Base-by-base conservation (phyloP, 805 yeast species). In the Myxozyma geophila region DNA sequence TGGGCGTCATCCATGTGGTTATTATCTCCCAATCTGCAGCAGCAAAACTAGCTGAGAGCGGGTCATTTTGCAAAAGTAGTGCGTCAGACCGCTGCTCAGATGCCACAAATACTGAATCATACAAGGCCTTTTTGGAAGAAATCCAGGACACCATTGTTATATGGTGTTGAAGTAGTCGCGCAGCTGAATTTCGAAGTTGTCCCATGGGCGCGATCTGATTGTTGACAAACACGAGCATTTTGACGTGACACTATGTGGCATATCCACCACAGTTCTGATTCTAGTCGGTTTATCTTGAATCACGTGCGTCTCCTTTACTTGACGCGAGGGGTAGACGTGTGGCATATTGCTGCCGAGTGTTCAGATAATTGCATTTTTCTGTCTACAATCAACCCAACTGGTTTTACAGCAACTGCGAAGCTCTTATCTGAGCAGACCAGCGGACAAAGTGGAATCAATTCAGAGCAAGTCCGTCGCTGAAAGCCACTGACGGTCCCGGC, bases 1-100 rank as follows among this genome's bases (percentile, higher is more conserved):
- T 64, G 13, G 68, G 68, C 49, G 44, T 43, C 66, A 62, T 62
- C 68, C 68, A 64, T 17, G 33, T 15, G 13, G 66, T 64, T 8
- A 64, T 55, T 10, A 40, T 13, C 35, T 41, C 52, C 68, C 68
- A 64, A 59, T 60, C 65, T 5, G 59, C 54, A 2, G 52, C 41
- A 9, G 46, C 55, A 17, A 19, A 1, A 7, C 46, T 39, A 9
- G 62, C 59, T 2, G 59, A 33, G 8, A 35, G 41, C 19, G 39
- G 48, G 28, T 64, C 46, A 1, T 51, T 35, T 28, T 17, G 54
- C 33, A 60, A 12, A 37, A 59, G 46, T 17, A 8, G 41, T 23
- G 33, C 52, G 33, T 63, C 64, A 5, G 46, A 33, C 17, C 58
- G 58, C 35, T 57, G 59, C 17, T 60, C 56, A 9, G 65, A 48